phyloP scores from a whole-genome alignment of 192 early-diverging fungal genomes.

The Coemansia sp. region DNA sequence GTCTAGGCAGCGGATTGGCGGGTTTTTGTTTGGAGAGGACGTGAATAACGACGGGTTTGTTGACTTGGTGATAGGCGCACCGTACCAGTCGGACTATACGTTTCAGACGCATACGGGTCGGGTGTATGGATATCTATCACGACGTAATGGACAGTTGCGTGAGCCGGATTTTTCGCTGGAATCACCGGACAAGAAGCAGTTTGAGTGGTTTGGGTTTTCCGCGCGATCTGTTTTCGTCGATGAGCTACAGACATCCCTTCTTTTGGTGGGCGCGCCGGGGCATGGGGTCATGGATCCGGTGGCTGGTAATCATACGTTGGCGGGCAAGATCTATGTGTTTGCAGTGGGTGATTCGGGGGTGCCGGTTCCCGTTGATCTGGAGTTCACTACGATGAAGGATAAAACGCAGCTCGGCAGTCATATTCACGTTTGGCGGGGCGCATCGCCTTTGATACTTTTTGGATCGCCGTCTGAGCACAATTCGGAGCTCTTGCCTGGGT shows the following conservation, averaged over 20 bases:
- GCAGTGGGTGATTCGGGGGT: neutral
- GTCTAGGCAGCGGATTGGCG: conserved; percentile 33
- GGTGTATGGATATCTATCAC: conserved; percentile 48
- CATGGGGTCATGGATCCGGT: conserved; percentile 19
- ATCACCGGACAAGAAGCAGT: conserved; percentile 29
- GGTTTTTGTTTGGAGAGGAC: conserved; percentile 59
- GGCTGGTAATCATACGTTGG: conserved; percentile 13
- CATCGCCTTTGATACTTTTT: conserved; percentile 31
- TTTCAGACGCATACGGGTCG: conserved; percentile 44
- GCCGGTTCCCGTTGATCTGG: conserved; percentile 9
- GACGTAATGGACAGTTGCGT: neutral
- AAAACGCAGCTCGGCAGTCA: conserved; percentile 49
- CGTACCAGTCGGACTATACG: conserved; percentile 43
- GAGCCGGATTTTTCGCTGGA: conserved; percentile 42
- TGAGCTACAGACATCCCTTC: conserved; percentile 10
- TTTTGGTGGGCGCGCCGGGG: conserved; percentile 60
- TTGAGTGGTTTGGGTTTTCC: conserved; percentile 58
- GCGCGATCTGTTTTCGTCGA: conserved; percentile 19
- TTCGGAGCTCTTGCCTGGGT: neutral
- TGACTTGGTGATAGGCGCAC: conserved; percentile 71
- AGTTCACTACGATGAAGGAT: conserved; percentile 22
- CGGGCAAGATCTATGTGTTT: conserved; percentile 59
- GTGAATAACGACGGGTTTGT: conserved; percentile 60
- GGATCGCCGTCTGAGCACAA: conserved; percentile 48
- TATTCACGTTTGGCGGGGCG: conserved; percentile 37